phyloP scores from a whole-genome alignment of 2,329 filamentous ascomycete species.

The Calonectria hawksworthii region DNA sequence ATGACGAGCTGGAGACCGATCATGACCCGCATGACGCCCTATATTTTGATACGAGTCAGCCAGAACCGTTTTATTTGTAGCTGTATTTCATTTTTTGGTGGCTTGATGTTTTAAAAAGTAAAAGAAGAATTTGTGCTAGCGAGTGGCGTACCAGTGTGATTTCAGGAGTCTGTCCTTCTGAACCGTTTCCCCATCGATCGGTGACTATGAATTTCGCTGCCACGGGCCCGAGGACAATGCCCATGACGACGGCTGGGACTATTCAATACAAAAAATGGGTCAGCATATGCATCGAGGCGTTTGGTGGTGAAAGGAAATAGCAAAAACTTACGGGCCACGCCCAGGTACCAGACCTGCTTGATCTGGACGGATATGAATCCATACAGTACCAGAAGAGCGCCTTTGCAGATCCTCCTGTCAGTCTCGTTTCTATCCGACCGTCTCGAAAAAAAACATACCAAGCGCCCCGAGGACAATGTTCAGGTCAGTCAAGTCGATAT shows the following conservation, averaged over 20 bases:
- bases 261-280: not conserved
- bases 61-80: too few species aligned
- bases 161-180: constrained; percentile 48
- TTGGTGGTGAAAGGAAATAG: not conserved
- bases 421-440: not conserved
- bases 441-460: not conserved
- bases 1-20: constrained; percentile 75
- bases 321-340: constrained; percentile 66
- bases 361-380: constrained; percentile 66
- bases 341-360: constrained; percentile 67
- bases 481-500: constrained; percentile 16
- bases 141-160: constrained; percentile 57
- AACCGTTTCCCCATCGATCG: constrained; percentile 43
- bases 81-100: not conserved
- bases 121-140: too few species aligned
- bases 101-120: too few species aligned
- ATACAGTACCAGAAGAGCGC: constrained; percentile 62
- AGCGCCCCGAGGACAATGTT: constrained; percentile 27
- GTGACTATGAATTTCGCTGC: constrained; percentile 66
- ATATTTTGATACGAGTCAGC: too few species aligned
- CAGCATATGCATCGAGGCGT: not conserved
- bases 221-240: constrained; percentile 68
- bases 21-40: constrained; percentile 69
- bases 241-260: constrained; percentile 70
- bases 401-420: constrained; percentile 39